Conservation (phyloP, 352 stramenopile species). For the Phytophthora nicotianae region DNA sequence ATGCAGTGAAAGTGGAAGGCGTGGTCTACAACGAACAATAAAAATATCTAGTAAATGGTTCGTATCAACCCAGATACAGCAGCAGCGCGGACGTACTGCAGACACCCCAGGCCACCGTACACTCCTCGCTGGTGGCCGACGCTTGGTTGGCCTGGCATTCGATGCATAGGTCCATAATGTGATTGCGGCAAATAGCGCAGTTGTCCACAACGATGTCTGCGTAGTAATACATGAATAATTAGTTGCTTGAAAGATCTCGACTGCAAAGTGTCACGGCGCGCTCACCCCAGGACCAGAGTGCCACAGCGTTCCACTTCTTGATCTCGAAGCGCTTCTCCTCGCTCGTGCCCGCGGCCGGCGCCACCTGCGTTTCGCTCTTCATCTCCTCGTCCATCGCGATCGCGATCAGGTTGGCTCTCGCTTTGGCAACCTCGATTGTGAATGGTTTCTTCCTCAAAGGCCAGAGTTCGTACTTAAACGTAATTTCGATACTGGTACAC, state of each 20-base stretch:
- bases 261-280: conserved; percentile 2
- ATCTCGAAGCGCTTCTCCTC: conserved; percentile 98
- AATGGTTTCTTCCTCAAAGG: neutral
- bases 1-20: conserved; percentile 99
- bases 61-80: neutral
- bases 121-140: conserved; percentile 88
- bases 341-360: conserved; percentile 14
- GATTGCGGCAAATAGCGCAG: conserved; percentile 99
- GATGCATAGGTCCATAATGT: conserved; percentile 99
- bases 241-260: conserved; percentile 27
- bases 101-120: conserved; percentile 86
- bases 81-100: conserved; percentile 67
- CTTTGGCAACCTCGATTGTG: neutral
- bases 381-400: conserved; percentile 73
- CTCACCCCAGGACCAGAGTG: conserved; percentile 98
- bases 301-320: conserved; percentile 99
- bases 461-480: neutral
- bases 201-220: conserved; percentile 90
- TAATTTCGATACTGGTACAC: too few species aligned
- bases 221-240: conserved; percentile 15
- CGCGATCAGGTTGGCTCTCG: conserved; percentile 3
- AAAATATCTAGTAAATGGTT: conserved; percentile 1
- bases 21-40: conserved; percentile 87
- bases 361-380: conserved; percentile 50
- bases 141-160: conserved; percentile 97